Percentiles rank a stretch among this genome's conserved stretches.
Conservation (phyloP, 2,329 filamentous ascomycete genomes). For the Colletotrichum aenigma region DNA sequence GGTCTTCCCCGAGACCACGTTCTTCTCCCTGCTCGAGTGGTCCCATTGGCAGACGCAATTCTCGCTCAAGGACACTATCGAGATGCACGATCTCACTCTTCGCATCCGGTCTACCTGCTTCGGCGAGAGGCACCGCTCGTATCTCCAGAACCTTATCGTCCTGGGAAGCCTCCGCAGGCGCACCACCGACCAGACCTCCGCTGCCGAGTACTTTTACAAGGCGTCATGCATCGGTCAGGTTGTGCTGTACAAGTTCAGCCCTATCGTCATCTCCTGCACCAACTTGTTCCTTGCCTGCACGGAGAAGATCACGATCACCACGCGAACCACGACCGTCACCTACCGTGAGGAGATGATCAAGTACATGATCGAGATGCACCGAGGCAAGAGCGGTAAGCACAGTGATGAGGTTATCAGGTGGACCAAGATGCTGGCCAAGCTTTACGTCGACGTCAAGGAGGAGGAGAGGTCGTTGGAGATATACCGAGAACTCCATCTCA, state of each 20-base stretch:
- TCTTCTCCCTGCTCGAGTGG: conserved; percentile 39
- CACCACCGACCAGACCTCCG: conserved; percentile 25
- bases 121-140: conserved; percentile 35
- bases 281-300: conserved; percentile 38
- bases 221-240: conserved; percentile 34
- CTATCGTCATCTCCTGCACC: conserved; percentile 37
- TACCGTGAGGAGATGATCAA: conserved; percentile 42
- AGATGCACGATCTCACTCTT: conserved; percentile 36
- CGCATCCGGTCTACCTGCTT: conserved; percentile 38
- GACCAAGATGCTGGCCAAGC: conserved; percentile 37
- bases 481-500: conserved; percentile 37
- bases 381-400: conserved; percentile 33
- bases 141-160: conserved; percentile 40
- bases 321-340: conserved; percentile 37
- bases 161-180: conserved; percentile 36
- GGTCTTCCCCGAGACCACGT: conserved; percentile 38
- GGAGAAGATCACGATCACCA: conserved; percentile 35
- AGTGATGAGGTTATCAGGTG: conserved; percentile 40
- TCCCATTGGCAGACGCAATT: conserved; percentile 32
- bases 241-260: conserved; percentile 34
- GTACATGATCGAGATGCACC: conserved; percentile 41
- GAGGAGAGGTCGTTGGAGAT: conserved; percentile 33
- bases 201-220: conserved; percentile 38
- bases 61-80: conserved; percentile 25
- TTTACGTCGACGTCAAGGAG: conserved; percentile 40